phyloP scores from a whole-genome alignment of 2,329 filamentous ascomycete genomes.

The Trichoderma atrobrunneum region DNA sequence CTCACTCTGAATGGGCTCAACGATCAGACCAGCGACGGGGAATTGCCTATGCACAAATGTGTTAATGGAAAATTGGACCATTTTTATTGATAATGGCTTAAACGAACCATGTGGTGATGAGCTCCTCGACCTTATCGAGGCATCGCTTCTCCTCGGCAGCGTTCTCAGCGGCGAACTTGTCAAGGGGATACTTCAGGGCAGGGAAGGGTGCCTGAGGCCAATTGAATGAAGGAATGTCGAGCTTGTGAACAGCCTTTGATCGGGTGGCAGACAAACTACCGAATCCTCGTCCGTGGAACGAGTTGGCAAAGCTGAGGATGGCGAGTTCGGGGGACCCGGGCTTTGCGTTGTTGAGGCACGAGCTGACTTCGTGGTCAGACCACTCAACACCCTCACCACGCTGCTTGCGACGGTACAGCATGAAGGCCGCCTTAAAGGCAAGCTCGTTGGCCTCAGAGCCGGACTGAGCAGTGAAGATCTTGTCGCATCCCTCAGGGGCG shows the following conservation, averaged over 20 bases:
- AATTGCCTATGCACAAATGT: conserved; percentile 44
- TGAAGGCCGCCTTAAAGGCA: conserved; percentile 83
- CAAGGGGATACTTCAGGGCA: conserved; percentile 71
- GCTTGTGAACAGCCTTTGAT: conserved; percentile 80
- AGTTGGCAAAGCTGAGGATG: conserved; percentile 75
- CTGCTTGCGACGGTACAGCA: conserved; percentile 71
- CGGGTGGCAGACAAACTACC: conserved; percentile 75
- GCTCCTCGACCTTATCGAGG: conserved; percentile 67
- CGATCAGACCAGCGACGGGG: conserved; percentile 69
- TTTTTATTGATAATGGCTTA: not conserved
- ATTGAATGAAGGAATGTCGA: conserved; percentile 84
- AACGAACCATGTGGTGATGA: conserved; percentile 58
- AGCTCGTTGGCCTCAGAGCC: conserved; percentile 83
- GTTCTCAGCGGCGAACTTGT: conserved; percentile 67
- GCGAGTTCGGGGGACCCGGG: conserved; percentile 73
- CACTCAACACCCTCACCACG: conserved; percentile 69
- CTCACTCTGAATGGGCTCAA: conserved; percentile 81
- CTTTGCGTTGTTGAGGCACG: conserved; percentile 67
- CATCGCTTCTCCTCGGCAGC: conserved; percentile 68
- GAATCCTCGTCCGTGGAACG: conserved; percentile 79
- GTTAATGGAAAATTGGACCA: not conserved
- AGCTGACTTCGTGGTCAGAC: conserved; percentile 63
- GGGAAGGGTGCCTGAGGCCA: conserved; percentile 85
- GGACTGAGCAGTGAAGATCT: conserved; percentile 77
- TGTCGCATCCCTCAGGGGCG: conserved; percentile 70